Evolutionary conservation across 2,329 filamentous ascomycete species (phyloP).

Genomic region (Sarocladium oryzae): DNA sequence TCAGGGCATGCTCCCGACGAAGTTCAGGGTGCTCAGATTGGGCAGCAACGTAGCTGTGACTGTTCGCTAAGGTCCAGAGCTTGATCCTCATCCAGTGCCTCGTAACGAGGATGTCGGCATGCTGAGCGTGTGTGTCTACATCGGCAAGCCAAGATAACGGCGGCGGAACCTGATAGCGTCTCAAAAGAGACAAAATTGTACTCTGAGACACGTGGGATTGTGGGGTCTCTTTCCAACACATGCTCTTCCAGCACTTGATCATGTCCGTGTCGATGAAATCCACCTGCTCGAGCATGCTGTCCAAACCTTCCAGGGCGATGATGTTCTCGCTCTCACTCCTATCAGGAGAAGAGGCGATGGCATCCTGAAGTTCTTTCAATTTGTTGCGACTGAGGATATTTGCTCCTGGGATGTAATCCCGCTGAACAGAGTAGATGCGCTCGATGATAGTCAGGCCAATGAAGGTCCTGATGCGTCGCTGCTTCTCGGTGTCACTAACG

Average conservation of each 20-base stretch:
- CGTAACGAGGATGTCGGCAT: conserved; percentile 2
- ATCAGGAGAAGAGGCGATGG: neutral
- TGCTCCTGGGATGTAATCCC: neutral
- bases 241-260: conserved; percentile 1
- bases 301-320: neutral
- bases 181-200: neutral
- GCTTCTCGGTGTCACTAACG: conserved; percentile 1
- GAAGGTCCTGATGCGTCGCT: neutral
- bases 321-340: neutral
- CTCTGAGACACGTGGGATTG: neutral
- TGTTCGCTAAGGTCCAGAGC: neutral
- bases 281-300: conserved; percentile 3
- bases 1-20: neutral
- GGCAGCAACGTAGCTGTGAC: neutral
- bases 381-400: neutral
- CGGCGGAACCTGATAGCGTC: neutral
- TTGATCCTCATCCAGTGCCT: conserved; percentile 3
- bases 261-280: conserved; percentile 4
- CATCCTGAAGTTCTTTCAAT: neutral
- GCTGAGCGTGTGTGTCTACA: neutral
- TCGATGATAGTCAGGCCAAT: neutral
- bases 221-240: neutral
- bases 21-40: neutral
- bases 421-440: neutral
- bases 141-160: neutral